phyloP scores from a whole-genome alignment of 805 yeast species.

The Kodamaea jinghongensis region DNA sequence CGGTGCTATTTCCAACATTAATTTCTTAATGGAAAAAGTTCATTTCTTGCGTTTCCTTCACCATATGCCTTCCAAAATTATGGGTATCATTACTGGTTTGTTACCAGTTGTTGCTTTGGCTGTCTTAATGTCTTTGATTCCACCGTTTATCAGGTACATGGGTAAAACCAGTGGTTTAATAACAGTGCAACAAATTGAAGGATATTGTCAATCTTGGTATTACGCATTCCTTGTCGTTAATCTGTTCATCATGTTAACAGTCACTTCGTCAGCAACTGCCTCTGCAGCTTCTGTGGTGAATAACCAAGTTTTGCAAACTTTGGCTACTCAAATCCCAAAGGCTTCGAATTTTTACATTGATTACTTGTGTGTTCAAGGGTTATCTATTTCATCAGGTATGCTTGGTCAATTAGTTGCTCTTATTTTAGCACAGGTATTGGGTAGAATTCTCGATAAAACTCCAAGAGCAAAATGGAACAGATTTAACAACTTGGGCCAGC shows the following conservation, averaged over 20 bases:
- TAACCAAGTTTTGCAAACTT: conserved; percentile 16
- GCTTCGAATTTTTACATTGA: conserved; percentile 28
- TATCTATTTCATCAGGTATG: conserved; percentile 22
- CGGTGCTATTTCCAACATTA: conserved; percentile 30
- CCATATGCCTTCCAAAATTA: conserved; percentile 21
- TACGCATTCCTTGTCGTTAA: conserved; percentile 31
- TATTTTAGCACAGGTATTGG: conserved; percentile 67
- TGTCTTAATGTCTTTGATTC: conserved; percentile 27
- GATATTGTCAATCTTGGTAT: conserved; percentile 28
- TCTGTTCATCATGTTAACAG: conserved; percentile 22
- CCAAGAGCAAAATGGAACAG: conserved; percentile 93
- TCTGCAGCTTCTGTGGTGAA: conserved; percentile 14
- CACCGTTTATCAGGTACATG: conserved; percentile 26
- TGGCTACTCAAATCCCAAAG: conserved; percentile 22
- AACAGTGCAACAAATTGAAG: conserved; percentile 25
- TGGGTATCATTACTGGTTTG: conserved; percentile 29
- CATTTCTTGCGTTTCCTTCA: conserved; percentile 23
- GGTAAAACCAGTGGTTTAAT: conserved; percentile 25
- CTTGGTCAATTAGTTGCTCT: conserved; percentile 45
- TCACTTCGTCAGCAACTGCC: conserved; percentile 33
- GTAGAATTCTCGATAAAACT: conserved; percentile 72
- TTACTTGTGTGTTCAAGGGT: conserved; percentile 26
- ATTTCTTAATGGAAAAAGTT: conserved; percentile 22
- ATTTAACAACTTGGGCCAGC: conserved; percentile 57
- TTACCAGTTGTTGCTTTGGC: conserved; percentile 27